phyloP scores from a whole-genome alignment of 2,329 filamentous ascomycete species.

The Rachicladosporium sp. region DNA sequence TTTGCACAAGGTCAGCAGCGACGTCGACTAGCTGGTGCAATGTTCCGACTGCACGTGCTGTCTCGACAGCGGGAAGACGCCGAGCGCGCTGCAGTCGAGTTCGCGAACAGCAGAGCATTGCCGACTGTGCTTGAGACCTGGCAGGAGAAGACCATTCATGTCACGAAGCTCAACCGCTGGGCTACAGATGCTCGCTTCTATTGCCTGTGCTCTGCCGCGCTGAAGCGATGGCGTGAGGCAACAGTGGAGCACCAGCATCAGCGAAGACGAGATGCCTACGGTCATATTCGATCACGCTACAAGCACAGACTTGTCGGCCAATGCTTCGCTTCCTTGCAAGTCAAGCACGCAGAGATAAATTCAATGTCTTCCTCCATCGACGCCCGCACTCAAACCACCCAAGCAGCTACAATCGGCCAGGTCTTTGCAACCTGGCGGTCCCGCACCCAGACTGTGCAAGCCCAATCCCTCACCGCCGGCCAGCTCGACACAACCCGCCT shows the following conservation, averaged over 20 bases:
- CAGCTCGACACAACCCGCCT: constrained; percentile 20
- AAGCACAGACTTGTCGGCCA: constrained; percentile 42
- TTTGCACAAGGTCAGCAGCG: constrained; percentile 18
- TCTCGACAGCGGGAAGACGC: constrained; percentile 21
- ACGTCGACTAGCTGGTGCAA: constrained; percentile 15
- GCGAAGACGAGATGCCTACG: constrained; percentile 44
- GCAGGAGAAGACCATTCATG: constrained; percentile 28
- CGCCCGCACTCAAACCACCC: constrained; percentile 23
- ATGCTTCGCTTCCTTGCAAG: constrained; percentile 28
- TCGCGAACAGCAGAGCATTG: constrained; percentile 29
- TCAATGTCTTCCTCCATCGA: constrained; percentile 30
- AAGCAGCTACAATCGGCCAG: constrained; percentile 19
- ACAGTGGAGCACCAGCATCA: constrained; percentile 39
- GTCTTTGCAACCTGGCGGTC: constrained; percentile 28
- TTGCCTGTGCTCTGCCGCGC: constrained; percentile 36
- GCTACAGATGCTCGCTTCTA: constrained; percentile 45
- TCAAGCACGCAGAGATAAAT: constrained; percentile 20
- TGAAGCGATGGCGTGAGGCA: constrained; percentile 41
- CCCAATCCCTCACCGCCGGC: constrained; percentile 22
- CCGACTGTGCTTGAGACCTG: constrained; percentile 26
- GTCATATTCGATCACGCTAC: constrained; percentile 37
- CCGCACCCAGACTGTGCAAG: constrained; percentile 11
- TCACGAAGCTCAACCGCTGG: constrained; percentile 38
- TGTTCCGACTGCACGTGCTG: constrained; percentile 18
- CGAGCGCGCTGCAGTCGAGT: constrained; percentile 27